Percentiles rank a stretch among this genome's conserved stretches.
Conservation (phyloP, 768 basidiomycete genomes). For the Gloeophyllum trabeum region DNA sequence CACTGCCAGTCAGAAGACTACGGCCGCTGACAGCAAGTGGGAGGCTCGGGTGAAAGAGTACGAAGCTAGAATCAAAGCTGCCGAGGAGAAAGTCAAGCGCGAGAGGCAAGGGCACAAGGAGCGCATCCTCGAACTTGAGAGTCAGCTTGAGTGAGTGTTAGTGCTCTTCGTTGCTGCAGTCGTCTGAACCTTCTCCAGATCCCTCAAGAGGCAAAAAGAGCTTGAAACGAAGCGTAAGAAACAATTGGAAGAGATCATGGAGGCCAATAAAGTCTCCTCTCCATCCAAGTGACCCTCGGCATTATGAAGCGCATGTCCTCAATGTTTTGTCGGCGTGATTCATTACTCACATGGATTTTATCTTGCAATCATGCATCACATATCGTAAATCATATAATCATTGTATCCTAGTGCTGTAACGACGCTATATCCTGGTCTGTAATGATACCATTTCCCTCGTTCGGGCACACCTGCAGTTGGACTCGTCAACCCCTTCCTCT, state of each 20-base stretch:
- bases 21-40: constrained; percentile 78
- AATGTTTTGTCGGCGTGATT: too few relatives aligned
- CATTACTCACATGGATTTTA: too few relatives aligned
- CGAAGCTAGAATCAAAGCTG: constrained; percentile 65
- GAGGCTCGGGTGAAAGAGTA: constrained; percentile 93
- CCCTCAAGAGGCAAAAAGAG: constrained; percentile 66
- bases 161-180: constrained; percentile 3
- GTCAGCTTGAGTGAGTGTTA: constrained; percentile 61
- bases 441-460: too few relatives aligned
- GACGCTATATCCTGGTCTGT: too few relatives aligned
- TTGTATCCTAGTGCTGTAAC: too few relatives aligned
- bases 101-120: constrained; percentile 94
- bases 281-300: too few relatives aligned
- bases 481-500: too few relatives aligned
- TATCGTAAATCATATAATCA: too few relatives aligned
- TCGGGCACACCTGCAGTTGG: too few relatives aligned
- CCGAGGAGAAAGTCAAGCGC: constrained; percentile 87
- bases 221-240: constrained; percentile 64
- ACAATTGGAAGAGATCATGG: constrained; percentile 45
- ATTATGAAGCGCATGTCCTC: too few relatives aligned
- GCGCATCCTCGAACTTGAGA: constrained; percentile 60
- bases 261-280: constrained; percentile 20
- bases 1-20: constrained; percentile 58
- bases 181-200: constrained; percentile 29
- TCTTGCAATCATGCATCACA: too few relatives aligned